phyloP scores from a whole-genome alignment of 768 basidiomycete species.

The Crepidotus variabilis region DNA sequence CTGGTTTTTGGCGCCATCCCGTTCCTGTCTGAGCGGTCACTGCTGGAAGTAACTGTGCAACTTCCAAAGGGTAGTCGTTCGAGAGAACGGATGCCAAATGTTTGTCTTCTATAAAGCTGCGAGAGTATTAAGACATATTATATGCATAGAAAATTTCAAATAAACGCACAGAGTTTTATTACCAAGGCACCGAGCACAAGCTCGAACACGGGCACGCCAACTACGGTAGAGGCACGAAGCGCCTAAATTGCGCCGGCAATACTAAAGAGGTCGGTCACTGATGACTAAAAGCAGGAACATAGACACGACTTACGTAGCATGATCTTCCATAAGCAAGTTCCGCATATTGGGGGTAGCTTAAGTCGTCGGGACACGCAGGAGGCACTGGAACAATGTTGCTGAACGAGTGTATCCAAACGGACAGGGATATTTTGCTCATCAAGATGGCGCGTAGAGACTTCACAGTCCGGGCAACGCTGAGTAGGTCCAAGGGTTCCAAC shows the following conservation, averaged over 20 bases:
- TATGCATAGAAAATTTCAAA: not conserved
- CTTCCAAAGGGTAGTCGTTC: not conserved
- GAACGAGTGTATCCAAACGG: constrained; percentile 39
- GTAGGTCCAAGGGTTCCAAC: constrained; percentile 40
- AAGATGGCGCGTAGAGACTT: constrained; percentile 38
- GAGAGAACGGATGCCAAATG: not conserved
- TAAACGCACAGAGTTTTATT: not conserved
- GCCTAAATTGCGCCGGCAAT: not conserved
- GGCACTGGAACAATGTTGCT: constrained; percentile 28
- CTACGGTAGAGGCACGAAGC: not conserved
- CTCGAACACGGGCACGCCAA: not conserved
- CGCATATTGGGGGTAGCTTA: constrained; percentile 42
- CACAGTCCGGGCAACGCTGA: constrained; percentile 40
- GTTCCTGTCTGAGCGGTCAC: not conserved
- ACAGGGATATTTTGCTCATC: constrained; percentile 33
- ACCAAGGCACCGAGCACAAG: not conserved
- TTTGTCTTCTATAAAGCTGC: not conserved
- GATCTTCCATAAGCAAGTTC: constrained; percentile 38
- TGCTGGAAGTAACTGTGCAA: not conserved
- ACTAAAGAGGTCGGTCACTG: not conserved
- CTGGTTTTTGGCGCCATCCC: not conserved
- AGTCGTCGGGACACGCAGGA: constrained; percentile 38
- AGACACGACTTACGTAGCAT: constrained; percentile 35
- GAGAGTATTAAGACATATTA: not conserved
- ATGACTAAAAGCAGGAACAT: not conserved